Evolutionary conservation across 495 filamentous ascomycete genomes (phyloP), one percentile per base, ranked within the genome.

Genomic region (Aspergillus nidulans): DNA sequence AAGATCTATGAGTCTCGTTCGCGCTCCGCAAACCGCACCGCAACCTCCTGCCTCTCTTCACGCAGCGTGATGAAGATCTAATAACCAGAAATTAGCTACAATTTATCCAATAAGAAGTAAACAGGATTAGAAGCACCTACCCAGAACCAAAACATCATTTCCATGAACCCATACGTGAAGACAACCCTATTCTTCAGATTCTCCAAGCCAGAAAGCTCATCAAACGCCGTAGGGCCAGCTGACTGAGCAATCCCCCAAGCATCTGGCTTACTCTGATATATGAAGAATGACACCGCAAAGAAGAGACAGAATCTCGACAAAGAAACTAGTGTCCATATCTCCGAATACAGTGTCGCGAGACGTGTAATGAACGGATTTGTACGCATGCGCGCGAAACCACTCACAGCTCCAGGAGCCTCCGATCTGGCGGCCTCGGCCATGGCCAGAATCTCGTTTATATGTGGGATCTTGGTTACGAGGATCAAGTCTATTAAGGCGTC

Each of bases 91-190:
- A 52, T 72, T 58, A 84, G 60, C 38, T 75, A 82, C 26, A 9
- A 21, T n/a, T 9, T 2, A 13, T 20, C 70, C 69, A 71, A 23
- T 24, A 20, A 23, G 36, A 28, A 47, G 21, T 19, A 8, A 45
- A 50, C 19, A 13, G n/a, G 25, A 9, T 3, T 10, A 13, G 4
- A 6, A 4, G 9, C 5, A 72, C 77, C 51, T 65, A 89, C 86
- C 89, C 90, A 96, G 66, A 95, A 89, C 91, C 90, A 95, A 49
- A 81, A 79, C 63, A 90, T 74, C 70, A 91, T 85, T 75, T 96
- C 91, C 70, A 94, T 66, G 64, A 95, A 91, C 13, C 81, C 83
- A 71, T 87, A 95, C 0, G 88, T 85, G 63, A 96, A 95, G 10
- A 94, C 83, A 6, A 92, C 77, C 23, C 87, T 69, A 62, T 90